These are phyloP conservation scores for Podaxis sp. DNA, from an alignment of 768 basidiomycete species.

Conservation along the genomic window DNA sequence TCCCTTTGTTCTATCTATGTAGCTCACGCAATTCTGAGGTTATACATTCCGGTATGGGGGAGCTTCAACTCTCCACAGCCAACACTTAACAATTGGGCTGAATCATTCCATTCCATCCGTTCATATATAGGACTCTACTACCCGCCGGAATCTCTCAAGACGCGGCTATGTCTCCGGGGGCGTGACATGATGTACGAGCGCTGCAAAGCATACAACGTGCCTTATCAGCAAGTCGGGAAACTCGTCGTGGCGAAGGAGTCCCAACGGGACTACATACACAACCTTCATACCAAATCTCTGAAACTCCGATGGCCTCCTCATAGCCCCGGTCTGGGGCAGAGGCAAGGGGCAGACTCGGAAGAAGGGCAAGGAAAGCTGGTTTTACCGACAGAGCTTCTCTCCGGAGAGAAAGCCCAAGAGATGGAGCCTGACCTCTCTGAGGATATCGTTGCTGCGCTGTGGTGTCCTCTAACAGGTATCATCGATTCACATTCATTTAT, in stretches of 20 bases:
- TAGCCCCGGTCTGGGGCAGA: constrained; percentile 21
- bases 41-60: constrained; percentile 70
- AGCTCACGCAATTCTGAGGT: constrained; percentile 96
- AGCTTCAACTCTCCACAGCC: background rate
- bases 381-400: constrained; percentile 65
- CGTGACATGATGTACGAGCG: constrained; percentile 78
- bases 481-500: constrained; percentile 84
- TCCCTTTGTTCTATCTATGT: background rate
- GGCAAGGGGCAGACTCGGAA: background rate
- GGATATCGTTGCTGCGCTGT: constrained; percentile 68
- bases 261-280: constrained; percentile 68
- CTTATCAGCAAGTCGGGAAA: constrained; percentile 76
- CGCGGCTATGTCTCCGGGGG: constrained; percentile 80
- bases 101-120: background rate
- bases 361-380: constrained; percentile 24
- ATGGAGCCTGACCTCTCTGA: constrained; percentile 82
- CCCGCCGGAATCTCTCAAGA: constrained; percentile 79
- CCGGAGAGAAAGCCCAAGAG: constrained; percentile 58
- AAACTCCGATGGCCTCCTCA: constrained; percentile 47
- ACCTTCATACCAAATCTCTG: constrained; percentile 60
- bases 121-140: constrained; percentile 69
- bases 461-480: constrained; percentile 87
- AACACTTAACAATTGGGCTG: background rate
- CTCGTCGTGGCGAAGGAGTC: constrained; percentile 75
- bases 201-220: constrained; percentile 60